These are phyloP conservation scores for Clarireedia monteithiana DNA, from an alignment of 2,329 filamentous ascomycete genomes.

Conservation along the genomic window DNA sequence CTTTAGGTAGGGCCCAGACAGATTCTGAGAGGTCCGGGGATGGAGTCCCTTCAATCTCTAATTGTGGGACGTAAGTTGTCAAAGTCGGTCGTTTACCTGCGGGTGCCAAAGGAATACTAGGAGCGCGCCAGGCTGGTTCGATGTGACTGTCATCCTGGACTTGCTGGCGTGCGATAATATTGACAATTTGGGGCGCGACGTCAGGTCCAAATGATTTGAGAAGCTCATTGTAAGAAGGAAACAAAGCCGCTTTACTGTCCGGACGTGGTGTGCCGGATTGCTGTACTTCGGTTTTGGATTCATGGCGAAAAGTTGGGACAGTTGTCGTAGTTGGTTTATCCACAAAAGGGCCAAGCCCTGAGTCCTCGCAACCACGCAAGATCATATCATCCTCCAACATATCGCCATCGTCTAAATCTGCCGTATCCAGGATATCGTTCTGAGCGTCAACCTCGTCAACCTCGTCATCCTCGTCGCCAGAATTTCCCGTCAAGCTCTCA, in stretches of 20 bases:
- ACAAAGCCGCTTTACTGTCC: neutral
- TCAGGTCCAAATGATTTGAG: slow-evolving; percentile 25
- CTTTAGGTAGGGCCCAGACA: slow-evolving; percentile 24
- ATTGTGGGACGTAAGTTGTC: slow-evolving; percentile 14
- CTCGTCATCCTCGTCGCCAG: slow-evolving; percentile 17
- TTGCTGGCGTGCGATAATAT: slow-evolving; percentile 22
- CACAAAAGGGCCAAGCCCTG: slow-evolving; percentile 9
- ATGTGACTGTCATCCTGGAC: slow-evolving; percentile 16
- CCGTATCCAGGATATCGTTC: slow-evolving; percentile 18
- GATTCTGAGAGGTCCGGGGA: slow-evolving; percentile 22
- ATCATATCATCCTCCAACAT: slow-evolving; percentile 28
- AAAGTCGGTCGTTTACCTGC: slow-evolving; percentile 12
- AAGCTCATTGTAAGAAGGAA: slow-evolving; percentile 25
- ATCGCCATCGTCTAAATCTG: slow-evolving; percentile 20
- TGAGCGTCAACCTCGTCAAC: slow-evolving; percentile 17
- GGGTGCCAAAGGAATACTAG: slow-evolving; percentile 13
- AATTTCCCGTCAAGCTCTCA: slow-evolving; percentile 15
- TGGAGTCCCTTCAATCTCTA: slow-evolving; percentile 18
- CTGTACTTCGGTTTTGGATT: neutral
- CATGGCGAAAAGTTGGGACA: neutral
- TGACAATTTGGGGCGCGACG: slow-evolving; percentile 23
- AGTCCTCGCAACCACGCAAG: slow-evolving; percentile 24
- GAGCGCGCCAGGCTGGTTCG: slow-evolving; percentile 24
- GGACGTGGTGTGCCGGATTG: neutral
- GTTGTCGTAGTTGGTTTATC: neutral